Base-by-base conservation (phyloP, 495 filamentous ascomycete species). In the Hamigera avellanea region DNA sequence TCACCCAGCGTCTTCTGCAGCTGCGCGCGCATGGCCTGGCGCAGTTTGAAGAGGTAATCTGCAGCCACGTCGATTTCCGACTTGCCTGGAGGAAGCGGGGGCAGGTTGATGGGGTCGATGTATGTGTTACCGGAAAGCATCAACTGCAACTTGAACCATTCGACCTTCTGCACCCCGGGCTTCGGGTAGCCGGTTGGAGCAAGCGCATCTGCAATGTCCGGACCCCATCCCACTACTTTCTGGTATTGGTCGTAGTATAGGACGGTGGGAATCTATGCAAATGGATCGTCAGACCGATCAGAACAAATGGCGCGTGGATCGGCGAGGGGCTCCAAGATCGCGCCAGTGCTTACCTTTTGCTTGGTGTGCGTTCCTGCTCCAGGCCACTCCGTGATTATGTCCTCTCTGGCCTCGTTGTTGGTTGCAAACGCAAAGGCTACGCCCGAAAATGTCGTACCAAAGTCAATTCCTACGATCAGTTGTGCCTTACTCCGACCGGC, bases 181-280 rank as follows among this genome's bases (percentile, higher is more conserved):
- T 84, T 86, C 9, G 81, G 81, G 54, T 84, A 86, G 34, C 81
- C 81, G 27, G 81, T 85, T 17, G 81, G 81, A 36, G 81, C 81
- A 37, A 86, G 64, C 17, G 81, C 81, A 49, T 86, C 81, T 19
- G 81, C 78, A 41, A 86, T 86, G 57, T 86, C 81, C 6, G 81
- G 81, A 29, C 81, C 81, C 81, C 81, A 86, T 14, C 81, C 81
- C 8, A 86, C 81, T 21, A 86, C 81, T 48, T 86, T 81, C 51
- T 86, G 81, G 54, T 83, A 81, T 53, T 84, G 80, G 48, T 86
- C 81, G 46, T 86, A 86, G 57, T 86, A 86, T 33, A 86, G 70
- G 17, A 86, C 81, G 8, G 81, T 86, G 10, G 81, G 81, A 41
- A 86, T 86, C 81, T 84, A 52, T 18, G 17, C 14, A 9, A 4